These are phyloP conservation scores for Phylloporus sp. DNA, from an alignment of 1,284 basidiomycete species.

Conservation along the genomic window DNA sequence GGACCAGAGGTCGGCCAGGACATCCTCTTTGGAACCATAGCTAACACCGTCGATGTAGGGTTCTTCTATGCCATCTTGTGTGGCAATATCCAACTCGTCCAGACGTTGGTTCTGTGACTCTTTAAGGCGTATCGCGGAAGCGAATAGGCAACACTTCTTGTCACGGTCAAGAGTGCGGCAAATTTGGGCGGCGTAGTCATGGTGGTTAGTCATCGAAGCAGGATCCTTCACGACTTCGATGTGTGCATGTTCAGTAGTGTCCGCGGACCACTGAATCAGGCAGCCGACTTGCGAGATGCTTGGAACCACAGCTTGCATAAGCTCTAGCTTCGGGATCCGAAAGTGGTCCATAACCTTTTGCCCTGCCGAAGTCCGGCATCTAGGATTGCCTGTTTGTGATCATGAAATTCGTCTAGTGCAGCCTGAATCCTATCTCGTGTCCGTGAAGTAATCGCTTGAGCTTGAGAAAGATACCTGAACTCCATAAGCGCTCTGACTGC, in stretches of 20 bases:
- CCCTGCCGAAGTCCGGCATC: not conserved
- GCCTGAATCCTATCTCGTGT: not conserved
- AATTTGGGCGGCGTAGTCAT: not conserved
- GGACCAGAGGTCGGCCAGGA: not conserved
- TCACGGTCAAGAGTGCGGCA: not conserved
- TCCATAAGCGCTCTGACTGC: not conserved
- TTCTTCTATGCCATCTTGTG: no score
- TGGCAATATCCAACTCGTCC: no score
- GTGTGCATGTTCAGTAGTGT: not conserved
- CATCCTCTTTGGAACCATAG: not conserved
- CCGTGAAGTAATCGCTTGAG: not conserved
- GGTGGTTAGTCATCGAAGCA: not conserved
- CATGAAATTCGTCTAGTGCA: not conserved
- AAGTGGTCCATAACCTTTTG: not conserved
- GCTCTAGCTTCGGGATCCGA: not conserved
- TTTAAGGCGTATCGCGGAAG: not conserved
- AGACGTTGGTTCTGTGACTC: no score
- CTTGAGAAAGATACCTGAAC: not conserved
- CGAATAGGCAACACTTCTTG: not conserved
- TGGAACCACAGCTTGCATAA: not conserved
- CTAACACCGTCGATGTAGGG: no score
- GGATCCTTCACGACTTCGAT: not conserved
- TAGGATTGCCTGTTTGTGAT: not conserved
- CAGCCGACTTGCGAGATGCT: not conserved
- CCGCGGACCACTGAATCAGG: not conserved